A percentile compares a stretch with the other conserved stretches of the same genome.
These are phyloP conservation scores for Umbellularia californica DNA, from an alignment of 164 flowering plant genomes.

Conservation along the genomic window DNA sequence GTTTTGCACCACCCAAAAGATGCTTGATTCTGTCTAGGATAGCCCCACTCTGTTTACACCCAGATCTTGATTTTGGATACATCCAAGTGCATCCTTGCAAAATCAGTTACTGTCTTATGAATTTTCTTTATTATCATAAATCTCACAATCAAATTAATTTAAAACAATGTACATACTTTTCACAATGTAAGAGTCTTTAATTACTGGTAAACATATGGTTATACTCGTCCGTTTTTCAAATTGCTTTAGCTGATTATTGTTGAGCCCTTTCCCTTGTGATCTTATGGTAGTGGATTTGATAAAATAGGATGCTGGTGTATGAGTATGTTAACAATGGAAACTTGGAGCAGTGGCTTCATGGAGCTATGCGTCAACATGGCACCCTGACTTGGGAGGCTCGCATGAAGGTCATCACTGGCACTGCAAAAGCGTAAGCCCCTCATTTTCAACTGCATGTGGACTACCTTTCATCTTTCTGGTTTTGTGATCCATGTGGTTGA, in stretches of 20 bases:
- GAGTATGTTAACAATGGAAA: slow-evolving; percentile 22
- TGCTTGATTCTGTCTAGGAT: not conserved
- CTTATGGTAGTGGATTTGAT: not conserved
- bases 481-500: not conserved
- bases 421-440: slow-evolving; percentile 34
- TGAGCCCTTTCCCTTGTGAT: not conserved
- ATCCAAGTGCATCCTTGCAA: not conserved
- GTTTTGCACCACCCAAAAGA: not conserved
- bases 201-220: not conserved
- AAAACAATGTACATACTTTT: not conserved
- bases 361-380: slow-evolving; percentile 27
- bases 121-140: too few relatives aligned
- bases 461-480: not conserved
- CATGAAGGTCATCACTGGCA: slow-evolving; percentile 33
- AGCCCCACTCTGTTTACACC: not conserved
- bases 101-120: not conserved
- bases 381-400: slow-evolving; percentile 37
- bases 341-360: slow-evolving; percentile 40
- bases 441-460: not conserved
- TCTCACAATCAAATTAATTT: not conserved
- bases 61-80: not conserved
- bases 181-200: not conserved
- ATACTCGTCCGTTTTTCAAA: not conserved
- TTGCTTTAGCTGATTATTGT: not conserved
- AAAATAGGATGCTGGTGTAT: slow-evolving; percentile 18